Evolutionary conservation across 1,284 basidiomycete genomes (phyloP).

Genomic region (Ustilago hordei): DNA sequence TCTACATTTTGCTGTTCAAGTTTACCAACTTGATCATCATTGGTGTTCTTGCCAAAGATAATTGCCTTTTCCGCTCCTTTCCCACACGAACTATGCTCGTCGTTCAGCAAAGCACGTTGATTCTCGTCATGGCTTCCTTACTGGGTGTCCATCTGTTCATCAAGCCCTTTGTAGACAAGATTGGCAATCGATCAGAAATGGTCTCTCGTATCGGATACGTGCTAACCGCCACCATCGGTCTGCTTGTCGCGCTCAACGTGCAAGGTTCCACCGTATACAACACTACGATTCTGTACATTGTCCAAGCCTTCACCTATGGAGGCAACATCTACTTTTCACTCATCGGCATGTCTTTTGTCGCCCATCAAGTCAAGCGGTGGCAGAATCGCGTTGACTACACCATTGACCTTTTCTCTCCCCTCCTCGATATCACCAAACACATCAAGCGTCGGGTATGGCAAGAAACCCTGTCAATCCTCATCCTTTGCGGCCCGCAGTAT

Average conservation of each 20-base stretch:
- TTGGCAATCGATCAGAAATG: slow-evolving; percentile 83
- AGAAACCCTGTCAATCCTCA: slow-evolving; percentile 78
- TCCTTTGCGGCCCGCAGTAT: slow-evolving; percentile 76
- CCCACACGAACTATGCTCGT: slow-evolving; percentile 74
- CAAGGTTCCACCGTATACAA: slow-evolving; percentile 58
- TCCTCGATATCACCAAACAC: slow-evolving; percentile 78
- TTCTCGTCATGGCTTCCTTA: slow-evolving; percentile 75
- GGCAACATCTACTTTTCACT: slow-evolving; percentile 64
- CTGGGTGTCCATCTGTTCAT: slow-evolving; percentile 73
- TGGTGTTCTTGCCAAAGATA: slow-evolving; percentile 76
- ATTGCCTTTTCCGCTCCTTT: slow-evolving; percentile 78
- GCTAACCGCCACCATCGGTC: slow-evolving; percentile 76
- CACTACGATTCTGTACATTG: slow-evolving; percentile 60
- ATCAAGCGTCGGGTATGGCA: slow-evolving; percentile 83
- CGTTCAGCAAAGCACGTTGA: slow-evolving; percentile 77
- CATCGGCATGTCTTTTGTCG: slow-evolving; percentile 48
- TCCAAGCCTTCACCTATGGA: slow-evolving; percentile 48
- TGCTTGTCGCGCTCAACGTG: slow-evolving; percentile 71
- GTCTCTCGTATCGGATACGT: slow-evolving; percentile 79
- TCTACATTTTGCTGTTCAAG: slow-evolving; percentile 73
- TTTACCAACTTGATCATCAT: slow-evolving; percentile 78
- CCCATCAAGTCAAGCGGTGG: slow-evolving; percentile 71
- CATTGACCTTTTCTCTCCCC: slow-evolving; percentile 83
- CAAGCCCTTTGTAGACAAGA: slow-evolving; percentile 78
- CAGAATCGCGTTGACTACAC: slow-evolving; percentile 81